phyloP scores from a whole-genome alignment of 139 green algal genomes.

The Auxenochlorella protothecoides region DNA sequence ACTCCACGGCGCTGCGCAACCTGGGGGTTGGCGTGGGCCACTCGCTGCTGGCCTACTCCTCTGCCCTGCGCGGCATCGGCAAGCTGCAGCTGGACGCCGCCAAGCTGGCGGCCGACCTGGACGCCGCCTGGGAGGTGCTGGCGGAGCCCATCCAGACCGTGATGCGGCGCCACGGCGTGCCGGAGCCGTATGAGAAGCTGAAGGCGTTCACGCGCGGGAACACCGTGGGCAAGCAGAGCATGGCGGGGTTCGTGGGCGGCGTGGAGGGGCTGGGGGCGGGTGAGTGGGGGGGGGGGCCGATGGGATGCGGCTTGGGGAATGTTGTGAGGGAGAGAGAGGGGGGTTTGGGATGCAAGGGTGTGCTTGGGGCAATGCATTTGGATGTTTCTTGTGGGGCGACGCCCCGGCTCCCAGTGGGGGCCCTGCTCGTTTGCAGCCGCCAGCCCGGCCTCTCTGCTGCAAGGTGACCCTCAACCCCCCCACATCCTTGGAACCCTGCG shows the following conservation, averaged over 20 bases:
- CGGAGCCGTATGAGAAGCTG: conserved; percentile 97
- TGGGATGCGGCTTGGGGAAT: background rate
- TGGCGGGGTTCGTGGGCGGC: conserved; percentile 68
- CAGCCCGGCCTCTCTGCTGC: too few species aligned
- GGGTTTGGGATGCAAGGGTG: background rate
- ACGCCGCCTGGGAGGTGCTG: conserved; percentile 83
- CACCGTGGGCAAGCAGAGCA: conserved; percentile 53
- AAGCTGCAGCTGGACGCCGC: conserved; percentile 81
- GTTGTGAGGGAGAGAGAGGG: too few species aligned
- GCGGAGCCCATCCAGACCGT: conserved; percentile 98
- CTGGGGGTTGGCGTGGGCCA: conserved; percentile 84
- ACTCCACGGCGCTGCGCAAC: conserved; percentile 97
- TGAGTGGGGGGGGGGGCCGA: conserved; percentile 1
- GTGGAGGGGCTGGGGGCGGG: conserved; percentile 61
- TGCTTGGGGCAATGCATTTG: background rate
- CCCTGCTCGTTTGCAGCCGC: too few species aligned
- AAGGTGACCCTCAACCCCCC: too few species aligned
- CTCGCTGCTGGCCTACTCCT: conserved; percentile 83
- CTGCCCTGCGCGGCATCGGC: conserved; percentile 66
- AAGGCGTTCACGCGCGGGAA: conserved; percentile 92
- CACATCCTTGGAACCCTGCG: background rate
- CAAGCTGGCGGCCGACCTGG: conserved; percentile 62
- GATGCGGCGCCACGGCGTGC: conserved; percentile 81
- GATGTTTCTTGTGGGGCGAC: background rate
- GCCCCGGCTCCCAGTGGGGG: background rate